phyloP scores from a whole-genome alignment of 768 basidiomycete species.

The Grammothele lineata region DNA sequence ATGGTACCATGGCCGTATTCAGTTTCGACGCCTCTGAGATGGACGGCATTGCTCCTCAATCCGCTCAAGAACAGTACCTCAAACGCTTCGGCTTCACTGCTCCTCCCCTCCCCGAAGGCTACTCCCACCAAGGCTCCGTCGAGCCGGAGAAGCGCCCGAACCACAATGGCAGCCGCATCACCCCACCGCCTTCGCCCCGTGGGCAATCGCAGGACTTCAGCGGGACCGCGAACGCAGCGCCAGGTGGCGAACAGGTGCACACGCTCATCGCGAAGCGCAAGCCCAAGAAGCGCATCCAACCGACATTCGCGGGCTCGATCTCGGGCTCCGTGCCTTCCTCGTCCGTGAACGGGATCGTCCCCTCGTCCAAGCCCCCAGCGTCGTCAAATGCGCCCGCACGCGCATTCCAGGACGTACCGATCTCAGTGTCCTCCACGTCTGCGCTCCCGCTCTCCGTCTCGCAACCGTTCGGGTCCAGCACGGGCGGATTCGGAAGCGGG shows the following conservation, averaged over 20 bases:
- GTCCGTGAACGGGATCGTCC: slow-evolving; percentile 15
- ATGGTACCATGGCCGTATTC: slow-evolving; percentile 90
- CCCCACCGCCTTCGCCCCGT: slow-evolving; percentile 49
- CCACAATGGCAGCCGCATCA: slow-evolving; percentile 23
- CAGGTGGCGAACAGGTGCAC: slow-evolving; percentile 59
- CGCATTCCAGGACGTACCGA: slow-evolving; percentile 9
- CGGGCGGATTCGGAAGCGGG: slow-evolving; percentile 4
- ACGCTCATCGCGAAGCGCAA: slow-evolving; percentile 72
- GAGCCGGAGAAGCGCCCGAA: neutral
- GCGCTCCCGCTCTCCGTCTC: slow-evolving; percentile 13
- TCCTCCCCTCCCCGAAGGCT: slow-evolving; percentile 67
- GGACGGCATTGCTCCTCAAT: slow-evolving; percentile 73
- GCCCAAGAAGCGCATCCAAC: slow-evolving; percentile 61
- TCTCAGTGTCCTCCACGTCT: slow-evolving; percentile 9
- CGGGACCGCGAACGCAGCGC: slow-evolving; percentile 29
- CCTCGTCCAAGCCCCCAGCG: slow-evolving; percentile 4
- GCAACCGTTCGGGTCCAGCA: slow-evolving; percentile 9
- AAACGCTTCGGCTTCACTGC: slow-evolving; percentile 74
- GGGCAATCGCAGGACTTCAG: slow-evolving; percentile 17
- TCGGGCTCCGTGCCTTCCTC: slow-evolving; percentile 33
- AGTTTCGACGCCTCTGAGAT: slow-evolving; percentile 76
- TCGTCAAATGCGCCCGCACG: slow-evolving; percentile 3
- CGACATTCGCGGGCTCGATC: slow-evolving; percentile 32
- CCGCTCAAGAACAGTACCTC: slow-evolving; percentile 74
- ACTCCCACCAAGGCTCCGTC: slow-evolving; percentile 43